Conservation (phyloP, 2,329 filamentous ascomycete species). For the Paracoccidioides brasiliensis region DNA sequence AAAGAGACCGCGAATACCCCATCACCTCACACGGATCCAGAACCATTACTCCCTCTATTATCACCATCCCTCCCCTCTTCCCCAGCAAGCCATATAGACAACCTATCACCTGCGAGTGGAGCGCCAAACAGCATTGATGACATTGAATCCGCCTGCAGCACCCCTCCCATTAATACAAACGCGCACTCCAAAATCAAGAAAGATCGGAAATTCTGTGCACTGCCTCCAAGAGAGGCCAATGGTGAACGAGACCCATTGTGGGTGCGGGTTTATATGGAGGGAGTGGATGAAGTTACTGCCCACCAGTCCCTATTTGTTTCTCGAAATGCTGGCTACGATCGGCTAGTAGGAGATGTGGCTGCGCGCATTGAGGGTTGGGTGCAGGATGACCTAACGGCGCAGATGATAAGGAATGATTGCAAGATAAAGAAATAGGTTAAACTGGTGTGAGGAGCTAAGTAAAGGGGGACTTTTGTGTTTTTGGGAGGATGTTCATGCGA, state of each 20-base stretch:
- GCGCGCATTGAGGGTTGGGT: slow-evolving; percentile 57
- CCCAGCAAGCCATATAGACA: not conserved
- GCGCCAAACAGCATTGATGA: not conserved
- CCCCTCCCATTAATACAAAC: slow-evolving; percentile 5
- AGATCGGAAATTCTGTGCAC: slow-evolving; percentile 64
- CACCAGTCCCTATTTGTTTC: slow-evolving; percentile 71
- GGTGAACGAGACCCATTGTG: slow-evolving; percentile 56
- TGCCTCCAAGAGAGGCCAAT: slow-evolving; percentile 45
- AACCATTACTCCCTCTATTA: not conserved
- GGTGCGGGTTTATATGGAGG: slow-evolving; percentile 68
- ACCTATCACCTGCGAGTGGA: not conserved
- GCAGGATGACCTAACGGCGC: slow-evolving; percentile 11
- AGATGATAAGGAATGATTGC: slow-evolving; percentile 6
- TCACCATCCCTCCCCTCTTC: not conserved
- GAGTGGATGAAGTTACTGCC: slow-evolving; percentile 71
- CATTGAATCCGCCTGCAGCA: not conserved
- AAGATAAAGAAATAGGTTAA: not conserved
- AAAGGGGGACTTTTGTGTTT: not conserved
- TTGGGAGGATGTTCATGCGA: not conserved
- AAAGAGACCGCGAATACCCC: slow-evolving; percentile 4
- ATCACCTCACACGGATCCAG: not conserved
- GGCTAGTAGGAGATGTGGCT: slow-evolving; percentile 62
- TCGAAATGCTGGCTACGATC: slow-evolving; percentile 50
- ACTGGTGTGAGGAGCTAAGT: not conserved
- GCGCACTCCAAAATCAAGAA: slow-evolving; percentile 29